These are phyloP conservation scores for Boeremia lycopersici DNA, from an alignment of 2,329 filamentous ascomycete species.

Conservation along the genomic window DNA sequence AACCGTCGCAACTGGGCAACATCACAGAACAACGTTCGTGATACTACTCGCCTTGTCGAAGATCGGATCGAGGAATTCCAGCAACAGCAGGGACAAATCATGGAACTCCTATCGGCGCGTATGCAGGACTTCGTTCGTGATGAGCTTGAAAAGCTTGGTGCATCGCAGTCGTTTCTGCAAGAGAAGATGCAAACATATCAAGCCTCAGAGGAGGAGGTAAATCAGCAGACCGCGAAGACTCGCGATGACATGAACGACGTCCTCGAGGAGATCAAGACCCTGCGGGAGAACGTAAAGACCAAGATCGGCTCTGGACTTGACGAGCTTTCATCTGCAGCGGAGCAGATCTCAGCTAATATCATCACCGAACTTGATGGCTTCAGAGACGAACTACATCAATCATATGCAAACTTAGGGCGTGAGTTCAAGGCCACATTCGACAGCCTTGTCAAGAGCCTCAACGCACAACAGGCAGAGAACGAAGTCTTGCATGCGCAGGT, in stretches of 20 bases:
- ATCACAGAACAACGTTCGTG: conserved; percentile 75
- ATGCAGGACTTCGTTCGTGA: conserved; percentile 78
- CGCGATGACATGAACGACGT: conserved; percentile 90
- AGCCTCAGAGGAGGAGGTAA: conserved; percentile 69
- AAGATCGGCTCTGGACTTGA: conserved; percentile 84
- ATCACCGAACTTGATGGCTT: conserved; percentile 84
- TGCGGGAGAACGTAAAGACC: conserved; percentile 85
- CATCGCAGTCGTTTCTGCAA: conserved; percentile 73
- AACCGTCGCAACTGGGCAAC: conserved; percentile 81
- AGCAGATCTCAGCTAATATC: conserved; percentile 88
- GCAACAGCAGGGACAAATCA: conserved; percentile 71
- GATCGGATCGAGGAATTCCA: conserved; percentile 74
- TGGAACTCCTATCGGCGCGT: conserved; percentile 69
- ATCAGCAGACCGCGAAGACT: conserved; percentile 69
- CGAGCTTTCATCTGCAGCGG: conserved; percentile 80
- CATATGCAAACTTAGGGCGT: conserved; percentile 80
- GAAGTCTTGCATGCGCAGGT: conserved; percentile 75
- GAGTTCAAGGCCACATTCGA: conserved; percentile 90
- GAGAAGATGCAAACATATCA: conserved; percentile 72
- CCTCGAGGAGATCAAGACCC: conserved; percentile 87
- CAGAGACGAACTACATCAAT: conserved; percentile 79
- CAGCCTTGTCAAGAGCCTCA: conserved; percentile 74
- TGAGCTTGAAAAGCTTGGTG: conserved; percentile 73
- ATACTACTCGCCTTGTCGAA: conserved; percentile 80
- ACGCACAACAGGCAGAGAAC: conserved; percentile 77